Evolutionary conservation across 768 basidiomycete species (phyloP), one percentile per base, ranked within the genome.

Genomic region (Mycena haematopus): DNA sequence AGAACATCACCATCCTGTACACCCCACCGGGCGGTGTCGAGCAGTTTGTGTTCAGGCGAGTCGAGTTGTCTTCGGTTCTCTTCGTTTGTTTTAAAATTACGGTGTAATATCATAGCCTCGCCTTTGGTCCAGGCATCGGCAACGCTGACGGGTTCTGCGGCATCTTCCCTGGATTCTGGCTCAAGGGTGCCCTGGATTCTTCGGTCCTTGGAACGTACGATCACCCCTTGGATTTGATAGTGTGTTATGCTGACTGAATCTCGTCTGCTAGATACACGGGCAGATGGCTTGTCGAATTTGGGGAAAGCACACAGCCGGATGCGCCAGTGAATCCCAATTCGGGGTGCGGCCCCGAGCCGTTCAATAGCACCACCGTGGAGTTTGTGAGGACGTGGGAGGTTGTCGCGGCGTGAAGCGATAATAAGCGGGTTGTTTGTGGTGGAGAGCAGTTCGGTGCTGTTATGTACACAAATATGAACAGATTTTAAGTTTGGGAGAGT

Each of bases 231-330:
- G 42, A 47, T 42, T 31, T 51, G 10, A 42, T 52, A 38, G n/a
- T 21, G 10, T 52, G 31, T 21, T 52, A 53, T 60, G 52, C 44
- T 53, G 50, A 60, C 42, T n/a, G 40, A 46, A 36, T 51, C 14
- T 40, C 50, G 36, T 40, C n/a, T 22, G 51, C 50, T 53, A 60
- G 58, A 0, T 60, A 59, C 52, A 52, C 58, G 21, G 58, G 50
- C 50, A 59, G 58, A 52, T 59, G 51, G 58, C 52, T 52, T 45
- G 58, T 59, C 58, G 42, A 52, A 31, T 59, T 59, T 42, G 58
- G 58, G 40, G 19, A 59, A 59, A 59, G 58, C 58, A 59, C 58
- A 19, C 58, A 59, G 50, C 58, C 51, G 27, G 27, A 52, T 44
- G 58, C 42, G 31, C 58, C 58, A 45, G 42, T 59, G 50, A 42